Evolutionary conservation across 495 filamentous ascomycete species (phyloP).

Genomic region (Letharia columbiana): DNA sequence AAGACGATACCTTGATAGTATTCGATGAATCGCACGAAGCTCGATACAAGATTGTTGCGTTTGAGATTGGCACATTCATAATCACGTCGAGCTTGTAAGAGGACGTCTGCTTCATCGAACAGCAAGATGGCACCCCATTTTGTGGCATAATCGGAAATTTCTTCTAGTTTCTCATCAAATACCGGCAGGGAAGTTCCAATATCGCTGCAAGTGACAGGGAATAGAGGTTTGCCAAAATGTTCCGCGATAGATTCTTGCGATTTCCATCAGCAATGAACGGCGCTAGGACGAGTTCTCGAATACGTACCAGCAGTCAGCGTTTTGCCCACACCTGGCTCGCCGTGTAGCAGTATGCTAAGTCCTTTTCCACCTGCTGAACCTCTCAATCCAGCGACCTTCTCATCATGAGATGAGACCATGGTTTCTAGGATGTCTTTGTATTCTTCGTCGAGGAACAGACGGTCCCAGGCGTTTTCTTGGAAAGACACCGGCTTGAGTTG

Average conservation of each 20-base stretch:
- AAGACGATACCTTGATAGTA: constrained; percentile 52
- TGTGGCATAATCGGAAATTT: constrained; percentile 24
- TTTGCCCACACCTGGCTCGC: constrained; percentile 26
- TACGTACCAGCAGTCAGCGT: constrained; percentile 22
- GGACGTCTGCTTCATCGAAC: constrained; percentile 42
- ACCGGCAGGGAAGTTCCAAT: constrained; percentile 14
- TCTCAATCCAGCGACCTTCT: constrained; percentile 20
- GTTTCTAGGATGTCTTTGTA: constrained; percentile 48
- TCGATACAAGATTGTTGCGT: constrained; percentile 39
- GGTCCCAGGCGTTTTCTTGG: constrained; percentile 42
- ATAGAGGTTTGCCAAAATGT: constrained; percentile 22
- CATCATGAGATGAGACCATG: constrained; percentile 24
- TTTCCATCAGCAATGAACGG: neutral
- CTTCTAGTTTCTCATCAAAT: constrained; percentile 21
- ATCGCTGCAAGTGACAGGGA: constrained; percentile 25
- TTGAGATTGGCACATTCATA: constrained; percentile 27
- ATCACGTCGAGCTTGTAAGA: constrained; percentile 33
- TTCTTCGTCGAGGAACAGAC: constrained; percentile 43
- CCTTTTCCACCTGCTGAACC: constrained; percentile 22
- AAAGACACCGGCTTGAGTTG: constrained; percentile 20
- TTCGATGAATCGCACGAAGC: constrained; percentile 47
- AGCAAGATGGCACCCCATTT: constrained; percentile 35
- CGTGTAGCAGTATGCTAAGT: constrained; percentile 23
- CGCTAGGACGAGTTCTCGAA: too few relatives aligned
- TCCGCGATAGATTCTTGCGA: constrained; percentile 24